phyloP scores from a whole-genome alignment of 768 basidiomycete species.

The Baorangia bicolor region DNA sequence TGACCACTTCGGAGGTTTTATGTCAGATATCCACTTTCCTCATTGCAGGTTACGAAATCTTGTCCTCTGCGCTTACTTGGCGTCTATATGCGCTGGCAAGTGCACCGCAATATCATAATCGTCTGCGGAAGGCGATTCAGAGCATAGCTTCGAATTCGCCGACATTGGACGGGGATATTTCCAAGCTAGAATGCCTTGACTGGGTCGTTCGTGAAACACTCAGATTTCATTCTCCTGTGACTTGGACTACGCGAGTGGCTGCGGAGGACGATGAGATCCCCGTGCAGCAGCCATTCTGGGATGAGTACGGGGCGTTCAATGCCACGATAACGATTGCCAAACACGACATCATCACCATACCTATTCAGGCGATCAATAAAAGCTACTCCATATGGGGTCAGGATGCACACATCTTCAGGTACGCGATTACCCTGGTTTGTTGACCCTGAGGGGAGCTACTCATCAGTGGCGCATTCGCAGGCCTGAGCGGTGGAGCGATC shows the following conservation, averaged over 20 bases:
- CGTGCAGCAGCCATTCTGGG: slow-evolving; percentile 35
- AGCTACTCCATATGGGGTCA: slow-evolving; percentile 56
- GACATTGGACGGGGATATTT: slow-evolving; percentile 30
- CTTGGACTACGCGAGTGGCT: slow-evolving; percentile 58
- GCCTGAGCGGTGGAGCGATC: slow-evolving; percentile 53
- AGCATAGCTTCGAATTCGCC: slow-evolving; percentile 22
- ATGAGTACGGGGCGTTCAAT: slow-evolving; percentile 32
- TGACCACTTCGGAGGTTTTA: slow-evolving; percentile 56
- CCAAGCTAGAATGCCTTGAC: slow-evolving; percentile 56
- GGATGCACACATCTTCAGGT: slow-evolving; percentile 63
- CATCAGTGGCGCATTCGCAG: slow-evolving; percentile 31
- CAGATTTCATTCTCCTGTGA: slow-evolving; percentile 55
- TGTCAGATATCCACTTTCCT: slow-evolving; percentile 67
- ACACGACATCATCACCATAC: slow-evolving; percentile 59
- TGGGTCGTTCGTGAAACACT: slow-evolving; percentile 59
- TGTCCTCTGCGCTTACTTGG: slow-evolving; percentile 59
- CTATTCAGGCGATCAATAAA: slow-evolving; percentile 61
- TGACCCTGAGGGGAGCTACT: slow-evolving; percentile 21
- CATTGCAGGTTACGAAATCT: slow-evolving; percentile 65
- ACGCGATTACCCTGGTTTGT: slow-evolving; percentile 28
- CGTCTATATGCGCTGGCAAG: slow-evolving; percentile 56
- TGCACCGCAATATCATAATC: slow-evolving; percentile 43
- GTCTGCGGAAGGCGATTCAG: slow-evolving; percentile 46
- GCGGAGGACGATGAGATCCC: slow-evolving; percentile 52
- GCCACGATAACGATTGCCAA: slow-evolving; percentile 39